Conservation (phyloP, 768 basidiomycete species). For the Kockovaella imperatae region DNA sequence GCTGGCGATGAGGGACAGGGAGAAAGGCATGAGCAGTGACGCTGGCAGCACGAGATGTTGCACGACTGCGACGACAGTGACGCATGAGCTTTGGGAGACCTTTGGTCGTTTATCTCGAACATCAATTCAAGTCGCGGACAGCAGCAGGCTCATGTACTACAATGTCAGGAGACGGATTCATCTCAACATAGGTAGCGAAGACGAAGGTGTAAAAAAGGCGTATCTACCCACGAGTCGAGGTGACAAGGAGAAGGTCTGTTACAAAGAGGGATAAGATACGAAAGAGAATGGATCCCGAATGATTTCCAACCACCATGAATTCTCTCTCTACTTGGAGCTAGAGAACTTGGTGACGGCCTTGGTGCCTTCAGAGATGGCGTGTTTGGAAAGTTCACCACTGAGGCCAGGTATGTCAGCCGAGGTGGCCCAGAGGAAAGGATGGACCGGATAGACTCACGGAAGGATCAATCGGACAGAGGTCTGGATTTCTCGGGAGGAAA, state of each 20-base stretch:
- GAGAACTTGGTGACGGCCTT: slow-evolving; percentile 61
- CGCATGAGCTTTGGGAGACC: too few relatives aligned
- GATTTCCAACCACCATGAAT: background rate
- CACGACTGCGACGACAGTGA: background rate
- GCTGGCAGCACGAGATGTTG: too few relatives aligned
- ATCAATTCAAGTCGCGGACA: too few relatives aligned
- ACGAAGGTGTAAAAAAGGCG: slow-evolving; percentile 5
- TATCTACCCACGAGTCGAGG: background rate
- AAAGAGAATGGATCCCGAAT: background rate
- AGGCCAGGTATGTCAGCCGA: background rate
- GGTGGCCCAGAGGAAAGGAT: background rate
- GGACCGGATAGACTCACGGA: slow-evolving; percentile 49
- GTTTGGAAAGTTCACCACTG: slow-evolving; percentile 80
- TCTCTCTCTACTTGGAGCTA: slow-evolving; percentile 38
- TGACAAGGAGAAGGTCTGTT: background rate
- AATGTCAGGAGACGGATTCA: slow-evolving; percentile 9
- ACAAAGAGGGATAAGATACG: background rate
- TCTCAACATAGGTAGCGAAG: slow-evolving; percentile 8
- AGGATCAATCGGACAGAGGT: slow-evolving; percentile 94
- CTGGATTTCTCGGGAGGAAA: slow-evolving; percentile 97
- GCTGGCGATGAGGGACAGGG: background rate
- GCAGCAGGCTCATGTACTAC: too few relatives aligned
- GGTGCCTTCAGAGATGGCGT: slow-evolving; percentile 85
- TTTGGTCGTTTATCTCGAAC: too few relatives aligned
- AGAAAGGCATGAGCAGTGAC: background rate